Base-by-base conservation (phyloP, 352 stramenopile species). In the Sclerospora graminicola region DNA sequence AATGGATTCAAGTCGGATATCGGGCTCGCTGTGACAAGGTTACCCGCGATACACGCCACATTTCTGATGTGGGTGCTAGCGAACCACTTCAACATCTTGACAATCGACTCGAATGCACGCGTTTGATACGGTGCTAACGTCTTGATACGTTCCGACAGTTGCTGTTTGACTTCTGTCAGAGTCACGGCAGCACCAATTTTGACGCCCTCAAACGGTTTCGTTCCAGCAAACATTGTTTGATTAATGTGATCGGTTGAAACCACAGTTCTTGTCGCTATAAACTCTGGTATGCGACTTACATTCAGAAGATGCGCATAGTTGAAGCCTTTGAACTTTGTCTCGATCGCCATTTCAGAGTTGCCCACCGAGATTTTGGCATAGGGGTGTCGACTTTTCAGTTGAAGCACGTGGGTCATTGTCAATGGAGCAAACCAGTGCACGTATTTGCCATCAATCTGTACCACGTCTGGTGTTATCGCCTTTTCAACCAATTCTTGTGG, bases 1-100 rank as follows among this genome's bases (percentile, higher is more conserved):
- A 98, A 54, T 4, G 95, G 94, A 57, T 98, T 98, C 91, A 98
- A 97, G 57, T 98, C 95, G 14, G 84, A 97, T 51, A 98, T 98
- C 6, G 95, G 95, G 60, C 85, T 97, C 6, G 94, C 95, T 5
- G 93, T 98, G n/a, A 95, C 93, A 2, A 98, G 69, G 57, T 98
- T 98, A 4, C 95, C 95, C 21, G 82, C 95, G 5, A 98, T 72
- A 55, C 87, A 97, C 5, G 93, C 93, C 11, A 97, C 93, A 56
- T 98, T 98, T 21, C 95, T 72, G 53, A 98, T 98, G 59, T 98
- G 95, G 7, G 88, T 97, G 15, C 90, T 98, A 2, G 93, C 93
- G 60, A 98, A 98, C 93, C 93, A 98, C 43, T 95, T 83, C 10
- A 98, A 77, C 92, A 98, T 97, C 48, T 74, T 69, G 15, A 74